Evolutionary conservation across 139 green algal genomes (phyloP).

Genomic region (Tetradesmus obliquus): DNA sequence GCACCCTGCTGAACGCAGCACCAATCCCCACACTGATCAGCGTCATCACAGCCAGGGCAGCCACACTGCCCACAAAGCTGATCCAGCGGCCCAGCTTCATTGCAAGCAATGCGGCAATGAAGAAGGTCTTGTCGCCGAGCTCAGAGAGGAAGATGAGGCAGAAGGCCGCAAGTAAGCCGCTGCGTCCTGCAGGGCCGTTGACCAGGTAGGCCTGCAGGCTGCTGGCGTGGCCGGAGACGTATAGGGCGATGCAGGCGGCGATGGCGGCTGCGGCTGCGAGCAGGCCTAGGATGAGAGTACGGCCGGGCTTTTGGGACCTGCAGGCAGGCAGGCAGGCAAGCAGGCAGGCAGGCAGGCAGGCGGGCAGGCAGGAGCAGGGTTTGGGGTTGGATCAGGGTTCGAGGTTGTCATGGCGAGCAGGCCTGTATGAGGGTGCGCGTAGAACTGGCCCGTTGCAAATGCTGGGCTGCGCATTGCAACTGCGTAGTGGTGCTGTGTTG

Average conservation of each 20-base stretch:
- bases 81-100: constrained; percentile 78
- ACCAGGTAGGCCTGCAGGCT: constrained; percentile 32
- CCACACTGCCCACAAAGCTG: constrained; percentile 62
- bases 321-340: not conserved
- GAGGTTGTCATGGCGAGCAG: too few relatives aligned
- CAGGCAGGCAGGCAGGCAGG: not conserved
- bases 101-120: constrained; percentile 97
- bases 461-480: too few relatives aligned
- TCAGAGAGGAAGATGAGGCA: constrained; percentile 97
- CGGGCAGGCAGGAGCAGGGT: not conserved
- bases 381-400: not conserved
- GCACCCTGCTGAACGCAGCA: constrained; percentile 81
- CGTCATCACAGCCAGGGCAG: constrained; percentile 88
- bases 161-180: constrained; percentile 95
- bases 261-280: not conserved
- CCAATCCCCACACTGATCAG: constrained; percentile 96
- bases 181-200: constrained; percentile 70
- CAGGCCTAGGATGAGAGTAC: not conserved
- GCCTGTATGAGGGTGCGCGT: too few relatives aligned
- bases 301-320: not conserved
- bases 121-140: constrained; percentile 99
- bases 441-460: too few relatives aligned
- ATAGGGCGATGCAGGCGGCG: constrained; percentile 31
- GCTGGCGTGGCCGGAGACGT: constrained; percentile 24
- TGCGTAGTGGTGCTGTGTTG: too few relatives aligned